Conservation (phyloP, 148 eudicot genomes). For the Fagopyrum esculentum region DNA sequence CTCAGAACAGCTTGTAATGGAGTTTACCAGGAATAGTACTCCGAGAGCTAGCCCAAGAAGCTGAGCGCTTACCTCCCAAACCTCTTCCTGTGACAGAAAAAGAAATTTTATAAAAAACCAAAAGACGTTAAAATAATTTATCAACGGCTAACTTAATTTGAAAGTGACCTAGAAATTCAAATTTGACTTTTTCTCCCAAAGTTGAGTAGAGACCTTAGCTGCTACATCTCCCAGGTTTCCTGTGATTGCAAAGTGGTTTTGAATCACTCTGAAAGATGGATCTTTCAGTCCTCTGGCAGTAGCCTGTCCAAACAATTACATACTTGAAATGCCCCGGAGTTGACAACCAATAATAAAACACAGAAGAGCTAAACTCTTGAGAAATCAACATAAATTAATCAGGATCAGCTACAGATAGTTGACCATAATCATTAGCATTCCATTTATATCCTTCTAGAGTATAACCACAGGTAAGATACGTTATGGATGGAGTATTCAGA, state of each 20-base stretch:
- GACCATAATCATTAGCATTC: neutral
- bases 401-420: neutral
- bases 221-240: slow-evolving; percentile 94
- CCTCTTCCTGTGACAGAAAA: slow-evolving; percentile 66
- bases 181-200: neutral
- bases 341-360: neutral
- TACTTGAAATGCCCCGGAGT: neutral
- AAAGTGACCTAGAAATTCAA: neutral
- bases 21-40: slow-evolving; percentile 61
- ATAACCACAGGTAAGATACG: neutral
- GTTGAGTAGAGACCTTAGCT: slow-evolving; percentile 57
- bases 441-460: neutral
- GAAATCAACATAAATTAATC: neutral
- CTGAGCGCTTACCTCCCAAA: slow-evolving; percentile 97
- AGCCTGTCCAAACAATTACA: slow-evolving; percentile 42
- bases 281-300: slow-evolving; percentile 95
- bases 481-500: neutral
- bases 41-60: slow-evolving; percentile 88
- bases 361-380: neutral
- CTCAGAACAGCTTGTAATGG: slow-evolving; percentile 2
- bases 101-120: neutral
- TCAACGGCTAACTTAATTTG: neutral
- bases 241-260: slow-evolving; percentile 79
- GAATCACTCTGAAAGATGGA: slow-evolving; percentile 91
- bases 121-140: neutral